These are phyloP conservation scores for Xylariaceae sp. DNA, from an alignment of 2,329 filamentous ascomycete genomes.

Conservation along the genomic window DNA sequence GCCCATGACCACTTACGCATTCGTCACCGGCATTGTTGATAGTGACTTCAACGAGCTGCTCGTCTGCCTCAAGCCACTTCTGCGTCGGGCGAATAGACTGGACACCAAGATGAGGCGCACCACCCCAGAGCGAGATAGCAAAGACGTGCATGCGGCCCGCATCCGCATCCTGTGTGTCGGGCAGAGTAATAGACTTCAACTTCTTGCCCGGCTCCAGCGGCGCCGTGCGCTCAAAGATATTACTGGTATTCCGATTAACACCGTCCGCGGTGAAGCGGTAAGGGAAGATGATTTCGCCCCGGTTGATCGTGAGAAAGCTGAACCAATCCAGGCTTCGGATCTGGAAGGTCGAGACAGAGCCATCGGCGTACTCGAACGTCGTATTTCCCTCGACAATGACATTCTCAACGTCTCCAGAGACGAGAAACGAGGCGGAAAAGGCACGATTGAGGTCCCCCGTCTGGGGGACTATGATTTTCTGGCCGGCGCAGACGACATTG, in stretches of 20 bases:
- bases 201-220: slow-evolving; percentile 35
- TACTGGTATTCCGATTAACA: slow-evolving; percentile 35
- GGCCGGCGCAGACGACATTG: slow-evolving; percentile 41
- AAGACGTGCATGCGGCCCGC: slow-evolving; percentile 40
- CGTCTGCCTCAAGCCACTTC: slow-evolving; percentile 35
- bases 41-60: slow-evolving; percentile 38
- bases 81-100: slow-evolving; percentile 41
- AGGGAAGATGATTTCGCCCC: slow-evolving; percentile 42
- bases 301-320: slow-evolving; percentile 41
- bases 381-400: slow-evolving; percentile 38
- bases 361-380: slow-evolving; percentile 40
- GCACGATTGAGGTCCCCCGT: slow-evolving; percentile 25
- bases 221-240: slow-evolving; percentile 42
- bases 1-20: slow-evolving; percentile 33
- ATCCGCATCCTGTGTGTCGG: slow-evolving; percentile 32
- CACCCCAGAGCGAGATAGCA: slow-evolving; percentile 35
- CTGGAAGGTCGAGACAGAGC: slow-evolving; percentile 36
- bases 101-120: slow-evolving; percentile 26
- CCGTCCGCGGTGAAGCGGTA: slow-evolving; percentile 35
- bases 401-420: slow-evolving; percentile 38
- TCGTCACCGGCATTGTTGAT: slow-evolving; percentile 26
- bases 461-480: slow-evolving; percentile 34
- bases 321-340: slow-evolving; percentile 42
- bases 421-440: slow-evolving; percentile 40
- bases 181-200: slow-evolving; percentile 38